These are phyloP conservation scores for Arthrobotrys musiformis DNA, from an alignment of 2,329 filamentous ascomycete species.

Conservation along the genomic window DNA sequence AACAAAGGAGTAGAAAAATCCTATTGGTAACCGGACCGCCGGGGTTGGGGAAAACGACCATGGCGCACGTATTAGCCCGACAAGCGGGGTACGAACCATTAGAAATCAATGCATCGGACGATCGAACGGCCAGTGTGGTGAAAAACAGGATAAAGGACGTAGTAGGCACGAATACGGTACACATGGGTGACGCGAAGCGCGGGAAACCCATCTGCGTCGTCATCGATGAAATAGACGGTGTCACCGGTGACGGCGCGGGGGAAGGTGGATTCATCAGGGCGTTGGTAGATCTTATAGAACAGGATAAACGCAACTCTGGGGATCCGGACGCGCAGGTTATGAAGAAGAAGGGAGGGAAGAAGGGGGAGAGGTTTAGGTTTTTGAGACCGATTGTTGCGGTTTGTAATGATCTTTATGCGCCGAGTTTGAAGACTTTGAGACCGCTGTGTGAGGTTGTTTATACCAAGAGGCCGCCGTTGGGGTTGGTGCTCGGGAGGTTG, in stretches of 20 bases:
- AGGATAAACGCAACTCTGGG: conserved; percentile 82
- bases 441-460: conserved; percentile 91
- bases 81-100: conserved; percentile 97
- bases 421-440: conserved; percentile 85
- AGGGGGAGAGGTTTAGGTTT: conserved; percentile 85
- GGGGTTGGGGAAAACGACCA: conserved; percentile 91
- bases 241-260: conserved; percentile 73
- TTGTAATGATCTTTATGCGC: conserved; percentile 96
- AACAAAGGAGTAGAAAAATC: conserved; percentile 85
- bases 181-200: conserved; percentile 73
- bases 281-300: conserved; percentile 84
- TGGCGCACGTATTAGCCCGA: conserved; percentile 93
- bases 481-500: conserved; percentile 83
- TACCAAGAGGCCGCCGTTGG: conserved; percentile 86
- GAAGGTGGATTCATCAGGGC: conserved; percentile 97
- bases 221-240: conserved; percentile 96
- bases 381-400: conserved; percentile 90
- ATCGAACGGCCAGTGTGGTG: conserved; percentile 88
- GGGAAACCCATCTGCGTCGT: conserved; percentile 91
- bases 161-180: conserved; percentile 93
- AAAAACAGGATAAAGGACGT: conserved; percentile 90
- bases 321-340: conserved; percentile 59
- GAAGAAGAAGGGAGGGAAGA: conserved; percentile 71
- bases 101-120: conserved; percentile 98
- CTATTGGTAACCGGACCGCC: conserved; percentile 90